Percentiles rank a stretch among this genome's conserved stretches.
phyloP scores from a whole-genome alignment of 306 rosid species.

The Alnus rubra region DNA sequence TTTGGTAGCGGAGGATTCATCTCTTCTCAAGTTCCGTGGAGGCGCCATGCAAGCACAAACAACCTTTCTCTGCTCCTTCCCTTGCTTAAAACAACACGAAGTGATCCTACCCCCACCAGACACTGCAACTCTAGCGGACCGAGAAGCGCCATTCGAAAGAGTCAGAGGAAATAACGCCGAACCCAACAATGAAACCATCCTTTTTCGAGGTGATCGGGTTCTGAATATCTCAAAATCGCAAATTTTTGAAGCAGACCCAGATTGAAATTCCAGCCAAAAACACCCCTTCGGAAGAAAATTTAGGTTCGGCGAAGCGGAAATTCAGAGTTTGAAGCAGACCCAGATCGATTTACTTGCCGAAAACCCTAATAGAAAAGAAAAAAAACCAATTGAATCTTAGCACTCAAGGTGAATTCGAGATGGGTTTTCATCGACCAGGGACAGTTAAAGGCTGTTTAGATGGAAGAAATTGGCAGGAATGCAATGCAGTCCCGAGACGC shows the following conservation, averaged over 20 bases:
- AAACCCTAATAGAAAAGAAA: neutral
- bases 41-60: slow-evolving; percentile 86
- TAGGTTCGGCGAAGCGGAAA: neutral
- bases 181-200: slow-evolving; percentile 63
- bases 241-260: slow-evolving; percentile 27
- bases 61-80: slow-evolving; percentile 42
- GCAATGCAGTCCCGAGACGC: too few species aligned
- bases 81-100: slow-evolving; percentile 29
- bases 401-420: too few species aligned
- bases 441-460: too few species aligned
- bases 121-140: slow-evolving; percentile 35
- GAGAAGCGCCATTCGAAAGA: slow-evolving; percentile 33
- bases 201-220: slow-evolving; percentile 14
- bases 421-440: neutral
- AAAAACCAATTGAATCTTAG: neutral
- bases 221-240: neutral
- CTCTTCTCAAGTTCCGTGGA: slow-evolving; percentile 55
- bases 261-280: neutral
- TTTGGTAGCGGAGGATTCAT: slow-evolving; percentile 55
- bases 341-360: neutral
- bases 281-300: slow-evolving; percentile 4
- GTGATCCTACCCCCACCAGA: slow-evolving; percentile 19
- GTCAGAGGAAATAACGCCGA: slow-evolving; percentile 47
- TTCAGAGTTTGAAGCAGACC: neutral
- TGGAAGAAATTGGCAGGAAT: too few species aligned